Percentiles rank a stretch among this genome's conserved stretches.
phyloP scores from a whole-genome alignment of 768 basidiomycete genomes.

The Thelephora ganbajun region DNA sequence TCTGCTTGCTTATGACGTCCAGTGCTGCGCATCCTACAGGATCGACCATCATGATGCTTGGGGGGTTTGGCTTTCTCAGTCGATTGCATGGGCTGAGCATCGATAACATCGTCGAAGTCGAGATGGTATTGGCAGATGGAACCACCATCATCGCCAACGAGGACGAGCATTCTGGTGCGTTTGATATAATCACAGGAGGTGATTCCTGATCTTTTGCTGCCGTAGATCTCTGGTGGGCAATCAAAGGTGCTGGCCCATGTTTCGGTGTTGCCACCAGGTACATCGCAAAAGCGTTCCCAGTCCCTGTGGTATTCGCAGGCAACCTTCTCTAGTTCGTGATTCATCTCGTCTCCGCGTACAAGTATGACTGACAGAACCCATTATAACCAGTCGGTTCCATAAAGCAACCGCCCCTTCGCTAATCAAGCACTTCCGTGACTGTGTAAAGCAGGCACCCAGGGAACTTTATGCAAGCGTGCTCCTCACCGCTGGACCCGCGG shows the following conservation, averaged over 20 bases:
- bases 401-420: slow-evolving; percentile 77
- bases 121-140: slow-evolving; percentile 86
- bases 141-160: slow-evolving; percentile 69
- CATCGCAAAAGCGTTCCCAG: slow-evolving; percentile 77
- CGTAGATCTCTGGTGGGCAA: slow-evolving; percentile 72
- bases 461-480: slow-evolving; percentile 85
- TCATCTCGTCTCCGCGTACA: background rate
- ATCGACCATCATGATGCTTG: slow-evolving; percentile 68
- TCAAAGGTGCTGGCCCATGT: slow-evolving; percentile 72
- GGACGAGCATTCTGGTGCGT: slow-evolving; percentile 51
- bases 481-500: slow-evolving; percentile 78
- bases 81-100: slow-evolving; percentile 76
- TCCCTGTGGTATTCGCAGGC: slow-evolving; percentile 85
- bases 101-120: slow-evolving; percentile 83
- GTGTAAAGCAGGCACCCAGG: slow-evolving; percentile 76
- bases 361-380: background rate
- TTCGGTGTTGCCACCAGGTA: slow-evolving; percentile 84
- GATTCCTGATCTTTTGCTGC: background rate
- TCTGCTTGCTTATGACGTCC: background rate
- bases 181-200: background rate
- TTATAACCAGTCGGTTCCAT: slow-evolving; percentile 59
- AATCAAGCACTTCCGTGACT: slow-evolving; percentile 86
- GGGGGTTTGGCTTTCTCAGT: slow-evolving; percentile 83
- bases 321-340: slow-evolving; percentile 76
- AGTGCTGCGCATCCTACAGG: slow-evolving; percentile 73